Evolutionary conservation across 163 green algal species (phyloP).

Genomic region (Scenedesmus sp.): DNA sequence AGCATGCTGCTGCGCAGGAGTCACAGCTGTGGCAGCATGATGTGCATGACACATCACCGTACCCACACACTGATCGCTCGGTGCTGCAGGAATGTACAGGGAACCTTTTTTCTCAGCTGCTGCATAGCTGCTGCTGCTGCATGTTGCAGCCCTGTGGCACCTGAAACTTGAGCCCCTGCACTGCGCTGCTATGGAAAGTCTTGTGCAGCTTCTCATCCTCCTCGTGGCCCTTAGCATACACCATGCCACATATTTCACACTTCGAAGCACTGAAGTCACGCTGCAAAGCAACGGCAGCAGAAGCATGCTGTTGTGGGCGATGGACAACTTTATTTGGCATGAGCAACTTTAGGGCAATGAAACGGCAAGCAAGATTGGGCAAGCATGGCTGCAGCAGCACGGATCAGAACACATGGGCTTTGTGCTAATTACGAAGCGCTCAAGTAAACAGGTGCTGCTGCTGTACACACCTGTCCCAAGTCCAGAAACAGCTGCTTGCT

Average conservation of each 20-base stretch:
- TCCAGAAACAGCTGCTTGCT: slow-evolving; percentile 50
- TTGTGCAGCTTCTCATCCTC: slow-evolving; percentile 72
- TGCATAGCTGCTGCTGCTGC: not conserved
- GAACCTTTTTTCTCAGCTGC: not conserved
- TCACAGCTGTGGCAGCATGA: not conserved
- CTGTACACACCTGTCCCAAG: slow-evolving; percentile 38
- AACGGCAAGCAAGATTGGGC: no score
- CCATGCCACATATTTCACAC: slow-evolving; percentile 72
- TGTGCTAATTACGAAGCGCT: not conserved
- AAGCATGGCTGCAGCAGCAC: no score
- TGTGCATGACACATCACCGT: not conserved
- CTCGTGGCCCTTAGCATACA: slow-evolving; percentile 70
- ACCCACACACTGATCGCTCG: not conserved
- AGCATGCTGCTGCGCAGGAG: not conserved
- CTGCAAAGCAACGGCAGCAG: slow-evolving; percentile 36
- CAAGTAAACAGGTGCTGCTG: not conserved
- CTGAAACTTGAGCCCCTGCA: slow-evolving; percentile 60
- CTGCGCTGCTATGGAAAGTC: slow-evolving; percentile 58
- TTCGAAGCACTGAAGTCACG: slow-evolving; percentile 37
- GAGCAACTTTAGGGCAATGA: not conserved
- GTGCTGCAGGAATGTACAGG: not conserved
- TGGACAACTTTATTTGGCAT: not conserved
- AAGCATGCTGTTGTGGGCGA: not conserved
- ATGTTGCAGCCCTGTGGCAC: slow-evolving; percentile 24
- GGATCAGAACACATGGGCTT: no score